Evolutionary conservation across 2,329 filamentous ascomycete species (phyloP), one percentile per base, ranked within the genome.

Genomic region (Claviceps humidiphila): DNA sequence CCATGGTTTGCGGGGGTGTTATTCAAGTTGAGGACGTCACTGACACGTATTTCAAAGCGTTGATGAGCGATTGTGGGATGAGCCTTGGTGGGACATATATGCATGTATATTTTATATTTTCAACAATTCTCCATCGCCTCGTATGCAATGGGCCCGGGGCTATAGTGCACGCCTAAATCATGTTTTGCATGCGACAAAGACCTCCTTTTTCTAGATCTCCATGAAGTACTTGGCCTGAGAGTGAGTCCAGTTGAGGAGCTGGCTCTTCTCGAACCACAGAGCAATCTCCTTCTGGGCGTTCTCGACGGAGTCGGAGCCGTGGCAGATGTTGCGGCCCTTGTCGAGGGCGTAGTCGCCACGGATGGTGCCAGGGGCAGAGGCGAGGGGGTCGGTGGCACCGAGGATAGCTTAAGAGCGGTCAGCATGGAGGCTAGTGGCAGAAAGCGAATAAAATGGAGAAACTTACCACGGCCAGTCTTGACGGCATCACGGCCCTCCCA

Each of bases 261-360:
- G 93, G 63, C 82, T 83, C 63, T 87, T 77, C 75, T 86, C 84
- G 87, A 98, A 98, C 93, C 93, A 98, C 70, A 97, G 84, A 67
- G 85, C 85, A 71, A 98, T 98, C 81, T 98, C 93, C 87, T 97
- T 96, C 86, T 97, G 82, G 75, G 93, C 93, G 78, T 82, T 95
- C 84, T 98, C 93, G 74, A 98, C 91, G 71, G 80, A 84, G 82
- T 98, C 93, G 74, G 89, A 96, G 71, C 93, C 93, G 84, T 98
- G 93, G 87, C 91, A 97, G 77, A 97, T 89, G 81, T 98, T 98
- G 74, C 91, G 89, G 76, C 93, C 93, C 70, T 73, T 69, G 55
- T 74, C 82, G 64, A 91, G 87, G 72, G 87, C 86, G 72, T 72
- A 89, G 79, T 91, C 86, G 74, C 89, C 91, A 77, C 93, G 91